phyloP scores from a whole-genome alignment of 2,329 filamentous ascomycete species.

The Coniella vitis region DNA sequence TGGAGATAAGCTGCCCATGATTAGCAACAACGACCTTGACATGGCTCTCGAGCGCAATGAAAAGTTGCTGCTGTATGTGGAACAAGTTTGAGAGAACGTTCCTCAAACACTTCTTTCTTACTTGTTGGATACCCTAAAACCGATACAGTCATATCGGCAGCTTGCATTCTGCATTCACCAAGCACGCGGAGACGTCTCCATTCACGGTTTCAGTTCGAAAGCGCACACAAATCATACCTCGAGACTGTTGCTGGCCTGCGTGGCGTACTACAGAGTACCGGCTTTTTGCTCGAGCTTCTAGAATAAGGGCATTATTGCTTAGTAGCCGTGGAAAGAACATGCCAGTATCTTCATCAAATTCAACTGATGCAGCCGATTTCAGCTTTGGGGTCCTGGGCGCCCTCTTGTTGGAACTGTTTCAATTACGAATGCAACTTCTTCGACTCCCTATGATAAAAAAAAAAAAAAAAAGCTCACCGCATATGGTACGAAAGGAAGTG shows the following conservation, averaged over 20 bases:
- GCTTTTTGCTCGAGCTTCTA: not conserved
- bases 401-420: too few relatives aligned
- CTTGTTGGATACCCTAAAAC: slow-evolving; percentile 3
- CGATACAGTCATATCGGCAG: not conserved
- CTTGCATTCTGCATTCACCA: not conserved
- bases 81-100: slow-evolving; percentile 34
- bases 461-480: slow-evolving; percentile 5
- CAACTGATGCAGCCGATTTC: not conserved
- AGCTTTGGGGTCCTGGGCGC: not conserved
- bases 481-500: slow-evolving; percentile 7
- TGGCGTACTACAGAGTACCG: not conserved
- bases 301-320: slow-evolving; percentile 1
- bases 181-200: not conserved
- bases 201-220: not conserved
- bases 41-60: slow-evolving; percentile 76
- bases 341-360: slow-evolving; percentile 8
- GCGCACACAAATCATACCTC: not conserved
- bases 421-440: too few relatives aligned
- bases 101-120: not conserved
- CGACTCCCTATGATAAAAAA: not conserved
- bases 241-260: not conserved
- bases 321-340: slow-evolving; percentile 2
- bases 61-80: slow-evolving; percentile 74
- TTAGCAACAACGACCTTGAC: slow-evolving; percentile 76
- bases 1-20: slow-evolving; percentile 65